phyloP scores from a whole-genome alignment of 1,284 basidiomycete genomes.

The Trichosporon inkin region DNA sequence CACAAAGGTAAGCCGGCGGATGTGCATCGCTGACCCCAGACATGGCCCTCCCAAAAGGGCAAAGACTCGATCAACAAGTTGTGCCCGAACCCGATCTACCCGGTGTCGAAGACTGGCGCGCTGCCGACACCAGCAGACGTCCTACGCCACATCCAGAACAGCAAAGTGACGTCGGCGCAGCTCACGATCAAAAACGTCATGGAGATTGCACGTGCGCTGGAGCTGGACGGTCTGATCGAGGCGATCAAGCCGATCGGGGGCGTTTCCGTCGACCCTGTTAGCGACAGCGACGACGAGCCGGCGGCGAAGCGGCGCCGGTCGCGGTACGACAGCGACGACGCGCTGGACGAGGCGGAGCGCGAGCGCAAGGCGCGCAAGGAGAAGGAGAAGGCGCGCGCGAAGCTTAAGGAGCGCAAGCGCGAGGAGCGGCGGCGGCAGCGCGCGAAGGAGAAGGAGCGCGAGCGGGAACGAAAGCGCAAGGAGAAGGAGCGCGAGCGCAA shows the following conservation, averaged over 20 bases:
- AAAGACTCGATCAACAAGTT: slow-evolving; percentile 23
- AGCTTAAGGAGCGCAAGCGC: slow-evolving; percentile 25
- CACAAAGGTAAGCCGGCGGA: slow-evolving; percentile 29
- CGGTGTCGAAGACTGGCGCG: slow-evolving; percentile 31
- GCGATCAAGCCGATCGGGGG: slow-evolving; percentile 46
- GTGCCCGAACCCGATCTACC: slow-evolving; percentile 31
- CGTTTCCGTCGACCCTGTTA: slow-evolving; percentile 25
- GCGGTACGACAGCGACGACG: slow-evolving; percentile 21
- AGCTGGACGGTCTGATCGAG: slow-evolving; percentile 47
- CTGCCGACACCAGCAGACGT: slow-evolving; percentile 38
- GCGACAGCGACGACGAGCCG: slow-evolving; percentile 24
- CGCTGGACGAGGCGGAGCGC: slow-evolving; percentile 31
- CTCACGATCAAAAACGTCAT: slow-evolving; percentile 47
- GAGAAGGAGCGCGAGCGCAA: slow-evolving; percentile 32
- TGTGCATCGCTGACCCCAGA: slow-evolving; percentile 21
- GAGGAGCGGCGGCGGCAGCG: slow-evolving; percentile 24
- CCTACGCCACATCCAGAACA: slow-evolving; percentile 33
- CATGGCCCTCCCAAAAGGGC: slow-evolving; percentile 28
- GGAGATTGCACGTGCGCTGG: slow-evolving; percentile 48
- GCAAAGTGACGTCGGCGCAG: slow-evolving; percentile 30
- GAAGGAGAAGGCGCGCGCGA: slow-evolving; percentile 25
- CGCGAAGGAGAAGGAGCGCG: slow-evolving; percentile 32
- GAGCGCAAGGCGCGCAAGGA: slow-evolving; percentile 26
- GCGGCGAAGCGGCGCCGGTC: slow-evolving; percentile 23
- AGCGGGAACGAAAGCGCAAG: slow-evolving; percentile 29